Base-by-base conservation (phyloP, 2,329 filamentous ascomycete genomes). In the Talaromyces piceae region DNA sequence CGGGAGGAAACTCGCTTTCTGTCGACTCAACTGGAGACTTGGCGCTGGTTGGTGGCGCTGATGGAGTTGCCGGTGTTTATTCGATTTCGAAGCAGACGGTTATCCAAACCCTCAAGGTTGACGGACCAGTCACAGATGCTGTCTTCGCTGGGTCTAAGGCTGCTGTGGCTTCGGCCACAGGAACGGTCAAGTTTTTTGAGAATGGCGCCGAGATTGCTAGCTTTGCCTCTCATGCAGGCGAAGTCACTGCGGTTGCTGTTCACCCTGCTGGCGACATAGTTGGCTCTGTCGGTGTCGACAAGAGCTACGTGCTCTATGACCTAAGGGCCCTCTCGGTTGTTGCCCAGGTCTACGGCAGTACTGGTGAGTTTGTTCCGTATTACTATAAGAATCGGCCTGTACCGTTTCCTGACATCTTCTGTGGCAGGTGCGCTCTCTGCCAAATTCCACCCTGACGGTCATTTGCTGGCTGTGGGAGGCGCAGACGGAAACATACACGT, bases 381-480 rank as follows among this genome's bases (percentile, higher is more conserved):
- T n/a, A n/a, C n/a, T n/a, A n/a, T n/a, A n/a, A n/a, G n/a, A n/a
- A n/a, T n/a, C n/a, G n/a, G n/a, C n/a, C n/a, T n/a, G n/a, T n/a
- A n/a, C n/a, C n/a, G n/a, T n/a, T n/a, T n/a, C n/a, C n/a, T n/a
- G n/a, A n/a, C n/a, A n/a, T n/a, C n/a, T n/a, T n/a, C n/a, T 49
- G 25, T 22, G 33, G 9, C 64, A 87, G 88, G 84, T 54, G 75
- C 95, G 43, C 87, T 86, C 1, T 81, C 84, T 47, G 87, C 84
- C 57, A 81, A 86, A 28, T 97, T 98, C 78, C 93, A 98, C 67
- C 93, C 94, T 5, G 93, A 98, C 64, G 93, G 93, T n/a, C 88
- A 96, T 65, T 78, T 98, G 5, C 82, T 97, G 60, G 91, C 89
- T 33, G 87, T 86, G 2, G 93, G 91, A 56, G 87, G 86, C n/a